Conservation (phyloP, 1,284 basidiomycete genomes). For the Coniferiporia sulphurascens region DNA sequence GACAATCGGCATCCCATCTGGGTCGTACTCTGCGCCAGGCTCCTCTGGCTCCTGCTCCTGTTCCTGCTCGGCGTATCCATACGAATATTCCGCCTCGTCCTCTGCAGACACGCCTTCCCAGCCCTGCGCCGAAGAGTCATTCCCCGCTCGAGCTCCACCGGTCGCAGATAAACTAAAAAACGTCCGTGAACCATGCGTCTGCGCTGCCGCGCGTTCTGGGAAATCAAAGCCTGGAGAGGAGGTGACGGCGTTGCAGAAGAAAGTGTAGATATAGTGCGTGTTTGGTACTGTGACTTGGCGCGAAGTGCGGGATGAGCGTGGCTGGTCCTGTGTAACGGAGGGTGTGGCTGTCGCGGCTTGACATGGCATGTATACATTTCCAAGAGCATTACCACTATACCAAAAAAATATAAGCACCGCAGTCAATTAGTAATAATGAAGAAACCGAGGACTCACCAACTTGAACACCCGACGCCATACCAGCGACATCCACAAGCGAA, state of each 20-base stretch:
- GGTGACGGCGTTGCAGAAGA: conserved; percentile 14
- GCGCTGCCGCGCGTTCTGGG: not conserved
- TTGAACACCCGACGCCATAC: conserved; percentile 18
- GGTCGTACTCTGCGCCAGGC: conserved; percentile 21
- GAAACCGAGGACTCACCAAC: conserved; percentile 12
- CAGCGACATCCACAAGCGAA: conserved; percentile 19
- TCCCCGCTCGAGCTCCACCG: not conserved
- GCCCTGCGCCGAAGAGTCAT: not conserved
- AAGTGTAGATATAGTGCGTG: conserved; percentile 14
- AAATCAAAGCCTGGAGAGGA: conserved; percentile 13
- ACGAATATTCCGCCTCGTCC: conserved; percentile 11
- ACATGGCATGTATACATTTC: conserved; percentile 18
- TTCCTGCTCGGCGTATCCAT: conserved; percentile 10
- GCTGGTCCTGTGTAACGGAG: not conserved
- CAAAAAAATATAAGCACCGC: not conserved
- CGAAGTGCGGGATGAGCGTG: conserved; percentile 4
- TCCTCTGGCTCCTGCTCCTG: conserved; percentile 13
- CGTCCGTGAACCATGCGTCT: not conserved
- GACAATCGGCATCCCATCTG: conserved; percentile 25
- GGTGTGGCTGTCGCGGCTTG: conserved; percentile 11
- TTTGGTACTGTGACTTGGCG: not conserved
- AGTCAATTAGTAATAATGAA: not conserved
- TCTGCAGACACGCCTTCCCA: conserved; percentile 1
- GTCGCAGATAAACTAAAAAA: not conserved
- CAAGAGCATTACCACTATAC: conserved; percentile 16